Evolutionary conservation across 1,284 basidiomycete genomes (phyloP).

Genomic region (Fomes fomentarius): DNA sequence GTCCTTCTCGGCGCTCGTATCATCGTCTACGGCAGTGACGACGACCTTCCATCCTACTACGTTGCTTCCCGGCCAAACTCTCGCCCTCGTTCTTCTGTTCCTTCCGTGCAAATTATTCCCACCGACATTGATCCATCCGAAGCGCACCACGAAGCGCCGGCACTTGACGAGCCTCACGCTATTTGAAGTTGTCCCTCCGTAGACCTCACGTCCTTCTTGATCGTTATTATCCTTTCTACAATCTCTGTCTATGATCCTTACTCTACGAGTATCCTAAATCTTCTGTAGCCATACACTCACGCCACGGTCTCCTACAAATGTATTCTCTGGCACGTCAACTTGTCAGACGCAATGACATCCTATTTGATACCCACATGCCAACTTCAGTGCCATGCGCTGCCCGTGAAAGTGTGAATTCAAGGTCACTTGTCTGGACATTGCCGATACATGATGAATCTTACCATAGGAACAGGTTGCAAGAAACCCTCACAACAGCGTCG

Average conservation of each 20-base stretch:
- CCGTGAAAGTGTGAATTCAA: too few relatives aligned
- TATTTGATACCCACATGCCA: too few relatives aligned
- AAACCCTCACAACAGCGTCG: too few relatives aligned
- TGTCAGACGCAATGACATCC: too few relatives aligned
- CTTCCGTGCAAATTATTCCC: neutral
- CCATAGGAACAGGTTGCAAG: too few relatives aligned
- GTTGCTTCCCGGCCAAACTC: neutral
- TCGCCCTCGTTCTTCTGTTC: neutral
- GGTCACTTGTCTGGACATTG: too few relatives aligned
- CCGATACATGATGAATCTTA: too few relatives aligned
- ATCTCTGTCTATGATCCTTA: neutral
- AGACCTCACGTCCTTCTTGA: too few relatives aligned
- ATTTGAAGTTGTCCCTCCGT: neutral
- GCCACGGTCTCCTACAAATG: too few relatives aligned
- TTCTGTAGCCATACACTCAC: neutral
- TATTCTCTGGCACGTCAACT: too few relatives aligned
- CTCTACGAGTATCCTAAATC: neutral
- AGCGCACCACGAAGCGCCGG: neutral
- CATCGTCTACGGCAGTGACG: conserved; percentile 1
- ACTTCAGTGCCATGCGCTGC: too few relatives aligned
- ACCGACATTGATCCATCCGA: conserved; percentile 2
- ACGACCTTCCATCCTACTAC: conserved; percentile 8
- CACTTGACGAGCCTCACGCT: neutral
- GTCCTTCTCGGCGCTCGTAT: neutral
- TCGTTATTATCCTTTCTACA: too few relatives aligned